Evolutionary conservation across 495 filamentous ascomycete genomes (phyloP), one percentile per base, ranked within the genome.

Genomic region (Aspergillus cristatus): DNA sequence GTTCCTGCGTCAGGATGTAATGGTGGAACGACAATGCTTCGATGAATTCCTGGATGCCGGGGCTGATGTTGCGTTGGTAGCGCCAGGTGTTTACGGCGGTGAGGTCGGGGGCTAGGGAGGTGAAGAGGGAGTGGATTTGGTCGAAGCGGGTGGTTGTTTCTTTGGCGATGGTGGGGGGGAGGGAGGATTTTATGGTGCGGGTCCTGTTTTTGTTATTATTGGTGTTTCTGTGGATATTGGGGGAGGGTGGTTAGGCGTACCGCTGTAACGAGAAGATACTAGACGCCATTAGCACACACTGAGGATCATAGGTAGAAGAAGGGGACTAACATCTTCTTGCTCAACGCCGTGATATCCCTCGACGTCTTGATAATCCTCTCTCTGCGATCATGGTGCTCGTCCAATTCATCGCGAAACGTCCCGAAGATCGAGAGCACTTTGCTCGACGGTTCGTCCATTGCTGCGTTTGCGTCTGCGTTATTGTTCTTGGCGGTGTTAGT

Each of bases 241-340:
- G 25, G 20, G 38, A 28, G 31, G 37, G 11, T 37, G 26, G 24
- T 16, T 12, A 22, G 14, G 43, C 47, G 32, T 76, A 90, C 85
- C 90, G 77, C 63, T 96, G 91, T 13, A 96, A 66, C 3, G 88
- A 77, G 63, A 98, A 97, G 40, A 97, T 96, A 34, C 90, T 50
- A 30, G 15, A 24, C 1, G 10, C 3, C n/a, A 30, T 43, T 34
- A 50, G 28, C 15, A 31, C n/a, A 3, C 14, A 13, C 20, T n/a
- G 22, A 28, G 20, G 33, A 13, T 2, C n/a, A 18, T 2, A 13
- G 14, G 2, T 11, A 15, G 33, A 12, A 32, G 24, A 31, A 1
- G 3, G 29, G 42, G 18, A 37, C 66, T 65, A 61, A 94, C 91
- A 96, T 93, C 69, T 97, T 97, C 72, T 98, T 98, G 63, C 87